Conservation (phyloP, 2,329 filamentous ascomycete genomes). For the Fusarium sp. region DNA sequence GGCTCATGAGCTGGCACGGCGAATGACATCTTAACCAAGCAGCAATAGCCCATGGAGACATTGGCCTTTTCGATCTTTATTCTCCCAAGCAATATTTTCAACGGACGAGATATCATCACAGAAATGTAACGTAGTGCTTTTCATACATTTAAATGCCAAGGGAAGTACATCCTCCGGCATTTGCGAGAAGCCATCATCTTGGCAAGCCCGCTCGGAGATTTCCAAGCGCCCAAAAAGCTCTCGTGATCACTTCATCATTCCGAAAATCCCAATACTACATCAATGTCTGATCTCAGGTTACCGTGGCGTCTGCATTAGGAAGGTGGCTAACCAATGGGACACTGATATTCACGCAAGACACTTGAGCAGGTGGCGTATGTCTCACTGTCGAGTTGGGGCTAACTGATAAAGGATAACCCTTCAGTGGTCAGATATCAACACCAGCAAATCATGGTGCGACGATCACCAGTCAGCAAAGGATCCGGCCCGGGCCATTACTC, state of each 20-base stretch:
- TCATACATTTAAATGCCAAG: neutral
- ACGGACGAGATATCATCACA: too few species aligned
- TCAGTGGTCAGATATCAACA: neutral
- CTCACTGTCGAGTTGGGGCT: neutral
- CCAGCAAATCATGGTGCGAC: neutral
- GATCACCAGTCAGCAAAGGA: neutral
- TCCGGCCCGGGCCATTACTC: neutral
- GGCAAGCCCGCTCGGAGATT: neutral
- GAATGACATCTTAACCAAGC: neutral
- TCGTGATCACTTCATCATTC: neutral
- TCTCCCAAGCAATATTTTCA: neutral
- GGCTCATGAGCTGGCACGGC: neutral
- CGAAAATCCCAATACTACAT: slow-evolving; percentile 1
- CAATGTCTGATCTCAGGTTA: neutral
- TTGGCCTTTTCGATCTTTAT: too few species aligned
- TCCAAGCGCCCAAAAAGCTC: neutral
- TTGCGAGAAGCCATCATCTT: neutral
- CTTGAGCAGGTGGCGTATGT: slow-evolving; percentile 13
- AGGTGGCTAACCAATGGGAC: slow-evolving; percentile 3
- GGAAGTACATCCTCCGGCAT: neutral
- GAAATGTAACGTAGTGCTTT: neutral
- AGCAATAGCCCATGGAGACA: too few species aligned
- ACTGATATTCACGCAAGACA: neutral
- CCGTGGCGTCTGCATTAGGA: neutral
- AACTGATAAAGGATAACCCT: neutral